phyloP scores from a whole-genome alignment of 2,329 filamentous ascomycete genomes.

The Harringtonia aguacate region DNA sequence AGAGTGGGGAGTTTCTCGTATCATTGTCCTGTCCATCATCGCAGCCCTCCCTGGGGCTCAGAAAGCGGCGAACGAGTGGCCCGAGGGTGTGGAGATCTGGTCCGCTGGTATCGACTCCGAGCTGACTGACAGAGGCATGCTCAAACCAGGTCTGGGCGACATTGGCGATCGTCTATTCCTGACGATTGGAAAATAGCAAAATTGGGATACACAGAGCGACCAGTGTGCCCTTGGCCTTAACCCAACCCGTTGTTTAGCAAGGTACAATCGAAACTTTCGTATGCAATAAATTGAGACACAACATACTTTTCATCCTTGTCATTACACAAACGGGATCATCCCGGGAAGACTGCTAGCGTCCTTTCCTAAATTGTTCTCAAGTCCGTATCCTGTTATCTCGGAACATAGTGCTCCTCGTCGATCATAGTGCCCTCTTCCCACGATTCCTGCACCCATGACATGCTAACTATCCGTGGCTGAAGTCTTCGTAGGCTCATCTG shows the following conservation, averaged over 20 bases:
- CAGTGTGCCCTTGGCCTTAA: too few relatives aligned
- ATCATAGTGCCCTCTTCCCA: slow-evolving; percentile 70
- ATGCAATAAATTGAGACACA: too few relatives aligned
- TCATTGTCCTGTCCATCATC: slow-evolving; percentile 67
- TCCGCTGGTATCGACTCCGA: slow-evolving; percentile 67
- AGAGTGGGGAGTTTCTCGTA: slow-evolving; percentile 82
- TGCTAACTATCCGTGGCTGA: slow-evolving; percentile 59
- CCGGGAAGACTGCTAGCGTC: too few relatives aligned
- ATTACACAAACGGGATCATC: too few relatives aligned
- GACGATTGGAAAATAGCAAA: slow-evolving; percentile 80
- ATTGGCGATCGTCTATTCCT: slow-evolving; percentile 84
- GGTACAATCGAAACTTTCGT: too few relatives aligned
- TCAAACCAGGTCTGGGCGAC: slow-evolving; percentile 81
- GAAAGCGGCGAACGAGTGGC: slow-evolving; percentile 67
- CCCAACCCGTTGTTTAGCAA: too few relatives aligned
- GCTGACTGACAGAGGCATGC: slow-evolving; percentile 74
- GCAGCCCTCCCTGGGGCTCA: slow-evolving; percentile 61
- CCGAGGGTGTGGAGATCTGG: slow-evolving; percentile 68
- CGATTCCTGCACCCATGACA: slow-evolving; percentile 66
- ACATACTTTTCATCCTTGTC: too few relatives aligned
- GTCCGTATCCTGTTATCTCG: slow-evolving; percentile 11
- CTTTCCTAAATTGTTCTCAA: too few relatives aligned
- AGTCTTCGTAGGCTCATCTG: slow-evolving; percentile 31
- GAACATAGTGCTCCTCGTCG: slow-evolving; percentile 59
- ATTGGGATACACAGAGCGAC: too few relatives aligned